Percentiles rank a stretch among this genome's conserved stretches.
Conservation (phyloP, 345 rosid genomes). For the Ailanthus altissimus region DNA sequence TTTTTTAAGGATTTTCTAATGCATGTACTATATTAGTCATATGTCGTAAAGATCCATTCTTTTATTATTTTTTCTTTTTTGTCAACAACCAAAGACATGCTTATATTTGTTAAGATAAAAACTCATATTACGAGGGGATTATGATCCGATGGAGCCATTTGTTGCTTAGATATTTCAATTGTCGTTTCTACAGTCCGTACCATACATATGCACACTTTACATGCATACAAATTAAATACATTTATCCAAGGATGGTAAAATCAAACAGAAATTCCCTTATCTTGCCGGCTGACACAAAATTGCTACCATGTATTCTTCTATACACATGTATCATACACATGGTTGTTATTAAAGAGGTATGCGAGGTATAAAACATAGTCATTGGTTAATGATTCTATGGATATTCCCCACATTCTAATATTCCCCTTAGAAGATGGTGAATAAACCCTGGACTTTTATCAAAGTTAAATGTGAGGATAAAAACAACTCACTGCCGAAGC, state of each 20-base stretch:
- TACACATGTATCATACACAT: not conserved
- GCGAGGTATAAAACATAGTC: not conserved
- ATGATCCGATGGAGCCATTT: not conserved
- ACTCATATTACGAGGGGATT: no score
- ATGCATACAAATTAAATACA: not conserved
- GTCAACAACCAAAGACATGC: no score
- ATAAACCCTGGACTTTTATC: not conserved
- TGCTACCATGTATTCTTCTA: not conserved
- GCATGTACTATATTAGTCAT: no score
- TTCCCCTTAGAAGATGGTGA: not conserved
- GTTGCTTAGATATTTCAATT: not conserved
- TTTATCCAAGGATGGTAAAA: not conserved
- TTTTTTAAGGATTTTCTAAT: no score
- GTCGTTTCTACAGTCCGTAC: not conserved
- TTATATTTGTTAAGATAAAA: no score
- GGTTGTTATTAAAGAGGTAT: not conserved
- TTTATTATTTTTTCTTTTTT: no score
- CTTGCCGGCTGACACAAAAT: not conserved
- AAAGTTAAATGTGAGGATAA: not conserved
- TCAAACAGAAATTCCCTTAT: not conserved
- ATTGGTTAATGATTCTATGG: not conserved
- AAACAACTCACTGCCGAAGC: not conserved
- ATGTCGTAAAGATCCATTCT: no score
- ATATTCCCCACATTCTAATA: not conserved
- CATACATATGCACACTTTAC: not conserved